Evolutionary conservation across 306 rosid genomes (phyloP).

Genomic region (Herpetospermum pedunculosum): DNA sequence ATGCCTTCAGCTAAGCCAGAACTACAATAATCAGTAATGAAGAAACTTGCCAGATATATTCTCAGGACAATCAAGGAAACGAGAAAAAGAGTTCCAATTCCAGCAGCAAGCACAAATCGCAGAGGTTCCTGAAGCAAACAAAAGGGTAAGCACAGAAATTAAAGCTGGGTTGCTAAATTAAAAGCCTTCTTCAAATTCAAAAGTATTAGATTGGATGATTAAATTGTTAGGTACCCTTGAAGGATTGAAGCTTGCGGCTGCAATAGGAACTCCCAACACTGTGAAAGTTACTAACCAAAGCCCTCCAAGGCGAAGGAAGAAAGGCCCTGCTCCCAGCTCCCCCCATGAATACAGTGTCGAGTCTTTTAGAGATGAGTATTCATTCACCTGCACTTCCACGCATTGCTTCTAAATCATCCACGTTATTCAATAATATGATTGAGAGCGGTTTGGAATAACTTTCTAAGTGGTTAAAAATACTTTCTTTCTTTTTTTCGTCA

Average conservation of each 20-base stretch:
- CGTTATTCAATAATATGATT: no score
- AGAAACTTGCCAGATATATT: constrained; percentile 69
- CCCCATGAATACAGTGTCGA: constrained; percentile 81
- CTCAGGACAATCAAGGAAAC: constrained; percentile 72
- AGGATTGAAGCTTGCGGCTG: constrained; percentile 97
- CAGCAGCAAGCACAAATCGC: constrained; percentile 82
- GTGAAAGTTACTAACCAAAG: constrained; percentile 77
- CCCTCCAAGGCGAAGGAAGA: constrained; percentile 89
- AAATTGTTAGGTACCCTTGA: constrained; percentile 35
- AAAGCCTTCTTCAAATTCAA: neutral
- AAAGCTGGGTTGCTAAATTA: neutral
- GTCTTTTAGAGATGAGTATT: constrained; percentile 79
- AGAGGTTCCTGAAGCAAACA: constrained; percentile 74
- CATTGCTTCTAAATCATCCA: neutral
- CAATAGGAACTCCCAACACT: constrained; percentile 67
- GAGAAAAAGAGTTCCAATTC: constrained; percentile 91
- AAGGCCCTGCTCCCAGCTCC: constrained; percentile 71
- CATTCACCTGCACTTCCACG: constrained; percentile 55
- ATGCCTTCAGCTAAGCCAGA: neutral
- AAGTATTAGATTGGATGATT: neutral
- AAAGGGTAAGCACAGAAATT: neutral
- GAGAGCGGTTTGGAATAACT: no score
- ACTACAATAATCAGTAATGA: neutral
- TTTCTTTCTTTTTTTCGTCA: no score
- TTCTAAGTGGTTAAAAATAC: no score